Percentiles rank a stretch among this genome's conserved stretches.
Evolutionary conservation across 108 stramenopile species (phyloP).

Genomic region (Mediolabrus comicus): DNA sequence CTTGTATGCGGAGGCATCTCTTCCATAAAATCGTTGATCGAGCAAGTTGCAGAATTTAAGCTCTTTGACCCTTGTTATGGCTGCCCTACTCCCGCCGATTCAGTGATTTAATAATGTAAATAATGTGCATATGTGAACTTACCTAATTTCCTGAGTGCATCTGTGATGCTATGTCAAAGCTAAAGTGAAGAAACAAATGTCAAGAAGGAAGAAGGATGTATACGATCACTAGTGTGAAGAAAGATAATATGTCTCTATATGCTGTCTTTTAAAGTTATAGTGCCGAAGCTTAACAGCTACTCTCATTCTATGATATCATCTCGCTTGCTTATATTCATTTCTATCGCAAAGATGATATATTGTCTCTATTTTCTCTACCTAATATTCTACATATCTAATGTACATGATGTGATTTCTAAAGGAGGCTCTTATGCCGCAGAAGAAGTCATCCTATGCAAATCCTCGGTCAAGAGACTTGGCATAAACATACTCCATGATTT

Average conservation of each 20-base stretch:
- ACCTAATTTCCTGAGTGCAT: too few species aligned
- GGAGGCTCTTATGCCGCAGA: too few species aligned
- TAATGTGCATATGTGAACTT: too few species aligned
- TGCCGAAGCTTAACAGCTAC: neutral
- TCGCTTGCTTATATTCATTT: too few species aligned
- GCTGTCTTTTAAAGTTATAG: neutral
- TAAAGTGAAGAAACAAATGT: too few species aligned
- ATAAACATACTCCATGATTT: neutral
- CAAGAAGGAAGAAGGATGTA: too few species aligned
- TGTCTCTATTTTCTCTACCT: neutral
- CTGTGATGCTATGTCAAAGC: too few species aligned
- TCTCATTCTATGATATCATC: neutral
- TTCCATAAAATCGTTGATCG: slow-evolving; percentile 5
- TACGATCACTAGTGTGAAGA: too few species aligned
- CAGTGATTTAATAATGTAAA: too few species aligned
- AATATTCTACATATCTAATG: neutral
- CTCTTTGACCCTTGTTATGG: slow-evolving; percentile 24
- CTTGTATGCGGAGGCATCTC: slow-evolving; percentile 19
- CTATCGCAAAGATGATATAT: too few species aligned
- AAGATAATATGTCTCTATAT: neutral
- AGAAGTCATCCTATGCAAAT: neutral
- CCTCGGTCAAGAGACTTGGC: slow-evolving; percentile 2
- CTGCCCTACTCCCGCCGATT: too few species aligned
- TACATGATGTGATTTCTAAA: neutral
- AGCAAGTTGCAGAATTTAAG: slow-evolving; percentile 13